Base-by-base conservation (phyloP, 768 basidiomycete species). In the Hypholoma sublateritium region DNA sequence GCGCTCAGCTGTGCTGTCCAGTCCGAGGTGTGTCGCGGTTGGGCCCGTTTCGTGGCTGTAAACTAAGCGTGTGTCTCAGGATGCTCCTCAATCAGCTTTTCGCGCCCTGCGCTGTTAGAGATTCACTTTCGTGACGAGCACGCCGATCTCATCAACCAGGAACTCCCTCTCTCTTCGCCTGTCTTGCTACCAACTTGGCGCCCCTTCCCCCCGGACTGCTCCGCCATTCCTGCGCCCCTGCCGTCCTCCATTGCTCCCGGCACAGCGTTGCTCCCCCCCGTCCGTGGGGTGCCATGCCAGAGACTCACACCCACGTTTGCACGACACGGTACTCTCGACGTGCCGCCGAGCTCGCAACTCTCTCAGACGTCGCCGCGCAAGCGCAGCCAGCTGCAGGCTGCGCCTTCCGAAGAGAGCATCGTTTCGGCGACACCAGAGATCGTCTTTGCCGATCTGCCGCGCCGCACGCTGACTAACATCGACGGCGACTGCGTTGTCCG, bases 1-100 rank as follows among this genome's bases (percentile, higher is more conserved):
- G 70, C 2, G 35, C 61, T 6, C 39, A 48, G 5, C 56, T 73
- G 13, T 32, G 46, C 24, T 73, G 72, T 59, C 70, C 70, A 9
- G 53, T 71, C 25, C 50, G 48, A 53, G 66, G 72, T 70, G 45
- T n/a, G 55, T 43, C 39, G 17, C 44, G n/a, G 28, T 2, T 35
- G 8, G 12, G 41, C 37, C 32, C 44, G 39, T 35, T 39, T 49
- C 36, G 37, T 17, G 19, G 39, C 7, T 5, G 16, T 8, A 41
- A 39, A 19, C 19, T 17, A 11, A 32, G 19, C 28, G 32, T 24
- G 34, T 13, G 35, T 14, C 11, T 43, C 50, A 64, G 62, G 42
- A 32, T 59, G 59, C 24, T 13, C 32, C 5, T 47, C 57, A 34
- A 12, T 17, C 9, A 36, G 34, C 0, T 58, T 64, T 46, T 53